Base-by-base conservation (phyloP, 352 stramenopile species). In the Globisporangium canariense region DNA sequence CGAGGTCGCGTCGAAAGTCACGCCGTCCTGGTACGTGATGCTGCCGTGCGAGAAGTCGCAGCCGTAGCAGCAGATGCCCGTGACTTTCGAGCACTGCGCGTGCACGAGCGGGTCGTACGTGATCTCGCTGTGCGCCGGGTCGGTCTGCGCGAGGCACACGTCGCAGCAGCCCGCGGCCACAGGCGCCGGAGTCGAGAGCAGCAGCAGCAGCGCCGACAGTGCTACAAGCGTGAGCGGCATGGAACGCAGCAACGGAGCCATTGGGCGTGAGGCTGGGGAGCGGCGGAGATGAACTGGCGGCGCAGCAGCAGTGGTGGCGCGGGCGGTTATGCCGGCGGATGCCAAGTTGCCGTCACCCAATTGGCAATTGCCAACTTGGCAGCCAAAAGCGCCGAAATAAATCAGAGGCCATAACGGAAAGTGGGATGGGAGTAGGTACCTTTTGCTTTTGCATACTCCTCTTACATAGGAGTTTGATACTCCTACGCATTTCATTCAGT, bases 31-130 rank as follows among this genome's bases (percentile, higher is more conserved):
- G 63, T 71, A 86, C 11, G 53, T 60, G 13, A 73, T 56, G 20
- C 51, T 73, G 38, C 74, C 77, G 49, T 86, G 73, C 4, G 58
- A 38, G 43, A 83, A 83, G 30, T 60, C 60, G 59, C 77, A 86
- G 43, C 64, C 67, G 67, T 78, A 86, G 73, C 77, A 86, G 70
- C 77, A 86, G 63, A 86, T 83, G 60, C 77, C 73, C 38, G 52
- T 63, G 2, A 58, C 75, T 0, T 50, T 58, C 47, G 66, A 76
- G 75, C 77, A 86, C 52, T 86, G 70, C 5, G 53, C 50, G 55
- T 78, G 66, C 30, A 83, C 67, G 30, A 83, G 46, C 56, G 77
- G 73, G 58, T 86, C 75, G 70, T 86, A 86, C 51, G 70, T 75
- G 62, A 81, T 62, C 13, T 65, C 46, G 1, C 46, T 50, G 47